Evolutionary conservation across 2,329 filamentous ascomycete species (phyloP), one percentile per base, ranked within the genome.

Genomic region (Hymenoscyphus fructigenus): DNA sequence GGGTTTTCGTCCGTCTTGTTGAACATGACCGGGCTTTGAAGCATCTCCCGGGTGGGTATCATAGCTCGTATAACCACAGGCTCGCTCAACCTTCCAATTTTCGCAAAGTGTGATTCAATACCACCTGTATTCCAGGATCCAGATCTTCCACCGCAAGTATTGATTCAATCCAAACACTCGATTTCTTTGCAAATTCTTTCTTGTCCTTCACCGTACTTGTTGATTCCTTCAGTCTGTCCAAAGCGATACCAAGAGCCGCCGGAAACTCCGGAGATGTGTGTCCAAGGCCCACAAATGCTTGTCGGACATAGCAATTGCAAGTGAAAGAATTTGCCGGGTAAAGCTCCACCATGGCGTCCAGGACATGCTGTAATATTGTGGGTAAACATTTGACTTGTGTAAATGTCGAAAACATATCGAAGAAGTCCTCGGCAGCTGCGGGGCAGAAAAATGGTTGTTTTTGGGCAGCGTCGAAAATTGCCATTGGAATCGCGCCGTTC

Each of bases 401-500:
- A 76, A 96, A 97, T 5, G 83, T 80, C 2, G 86, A 82, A 69
- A 96, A 90, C 79, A 96, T 85, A 72, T 90, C 81, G 77, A 95
- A 98, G 78, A 97, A 97, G 26, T 84, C 80, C 72, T 90, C 88
- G 2, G 88, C 92, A 6, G 92, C 83, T 0, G 81, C 79, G 1
- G 87, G 78, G 66, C 85, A 85, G 75, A 89, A 87, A 69, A 91
- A 88, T 61, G 90, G 85, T 72, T 97, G 89, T 76, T 90, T 92
- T 79, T 88, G 88, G 5, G 93, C 89, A 26, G 92, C 87, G 73
- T 97, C 92, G 74, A 97, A 97, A 58, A 99, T 91, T 47, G 94
- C 93, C 63, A 93, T 85, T 1, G 95, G 93, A 70, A 99, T 97
- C 17, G 92, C 95, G n/a, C 95, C 95, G 66, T 91, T 91, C 68